Evolutionary conservation across 2,329 filamentous ascomycete genomes (phyloP).

Genomic region (Lasiodiplodia citricola): DNA sequence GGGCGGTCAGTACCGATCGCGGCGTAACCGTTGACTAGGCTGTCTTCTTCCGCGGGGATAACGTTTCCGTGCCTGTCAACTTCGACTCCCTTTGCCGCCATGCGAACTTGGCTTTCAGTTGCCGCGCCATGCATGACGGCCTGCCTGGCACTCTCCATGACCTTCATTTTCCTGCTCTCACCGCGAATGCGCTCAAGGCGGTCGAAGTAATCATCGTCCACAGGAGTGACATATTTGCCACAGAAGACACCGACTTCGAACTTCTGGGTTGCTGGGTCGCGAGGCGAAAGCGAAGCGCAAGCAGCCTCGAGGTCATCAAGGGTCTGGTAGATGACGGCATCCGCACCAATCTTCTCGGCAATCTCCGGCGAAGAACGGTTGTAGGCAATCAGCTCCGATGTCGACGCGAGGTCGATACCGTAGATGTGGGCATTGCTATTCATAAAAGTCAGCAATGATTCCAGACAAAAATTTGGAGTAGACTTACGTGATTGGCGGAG

Average conservation of each 20-base stretch:
- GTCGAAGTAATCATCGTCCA: slow-evolving; percentile 81
- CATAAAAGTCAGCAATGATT: neutral
- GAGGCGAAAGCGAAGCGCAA: slow-evolving; percentile 73
- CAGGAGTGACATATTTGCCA: slow-evolving; percentile 82
- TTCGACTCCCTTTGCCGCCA: slow-evolving; percentile 66
- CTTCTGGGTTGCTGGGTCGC: slow-evolving; percentile 60
- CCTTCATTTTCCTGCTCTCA: slow-evolving; percentile 71
- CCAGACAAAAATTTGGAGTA: neutral
- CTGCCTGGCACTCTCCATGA: slow-evolving; percentile 67
- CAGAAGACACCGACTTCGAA: slow-evolving; percentile 95
- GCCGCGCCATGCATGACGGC: slow-evolving; percentile 69
- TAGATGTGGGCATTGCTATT: slow-evolving; percentile 79
- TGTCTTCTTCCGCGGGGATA: slow-evolving; percentile 52
- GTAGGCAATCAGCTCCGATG: slow-evolving; percentile 73
- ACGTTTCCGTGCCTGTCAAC: slow-evolving; percentile 63
- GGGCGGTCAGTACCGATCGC: slow-evolving; percentile 27
- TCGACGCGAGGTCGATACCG: slow-evolving; percentile 76
- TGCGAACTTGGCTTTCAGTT: slow-evolving; percentile 63
- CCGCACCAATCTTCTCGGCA: slow-evolving; percentile 71
- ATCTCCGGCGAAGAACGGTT: slow-evolving; percentile 67
- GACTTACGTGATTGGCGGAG: slow-evolving; percentile 73
- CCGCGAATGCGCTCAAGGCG: slow-evolving; percentile 75
- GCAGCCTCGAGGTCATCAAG: slow-evolving; percentile 80
- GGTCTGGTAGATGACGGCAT: slow-evolving; percentile 77
- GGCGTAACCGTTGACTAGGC: slow-evolving; percentile 32